A percentile compares a stretch with the other conserved stretches of the same genome.
These are phyloP conservation scores for Trametes maxima DNA, from an alignment of 768 basidiomycete genomes.

Conservation along the genomic window DNA sequence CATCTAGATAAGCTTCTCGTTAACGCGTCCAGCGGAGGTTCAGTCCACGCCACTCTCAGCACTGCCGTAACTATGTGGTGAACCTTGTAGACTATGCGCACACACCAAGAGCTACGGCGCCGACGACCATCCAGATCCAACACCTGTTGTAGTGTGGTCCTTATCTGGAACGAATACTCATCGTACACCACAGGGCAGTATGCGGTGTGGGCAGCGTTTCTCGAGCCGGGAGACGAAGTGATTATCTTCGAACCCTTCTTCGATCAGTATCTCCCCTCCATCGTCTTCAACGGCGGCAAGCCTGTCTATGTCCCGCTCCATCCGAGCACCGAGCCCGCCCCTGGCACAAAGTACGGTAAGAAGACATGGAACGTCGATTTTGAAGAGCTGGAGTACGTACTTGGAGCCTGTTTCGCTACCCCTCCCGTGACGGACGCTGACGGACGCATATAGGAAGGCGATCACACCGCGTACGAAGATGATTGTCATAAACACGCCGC, in stretches of 20 bases:
- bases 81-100: neutral
- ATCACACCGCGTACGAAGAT: conserved; percentile 90
- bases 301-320: conserved; percentile 95
- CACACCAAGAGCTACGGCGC: too few relatives aligned
- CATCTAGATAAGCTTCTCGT: too few relatives aligned
- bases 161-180: conserved; percentile 8
- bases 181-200: conserved; percentile 70
- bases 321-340: conserved; percentile 53
- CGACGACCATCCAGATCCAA: neutral
- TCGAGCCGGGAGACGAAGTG: conserved; percentile 92
- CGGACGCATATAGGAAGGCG: conserved; percentile 53
- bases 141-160: neutral
- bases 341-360: conserved; percentile 51
- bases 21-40: neutral
- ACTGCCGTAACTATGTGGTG: neutral
- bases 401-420: neutral
- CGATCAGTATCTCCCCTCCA: conserved; percentile 90
- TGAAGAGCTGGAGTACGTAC: conserved; percentile 74
- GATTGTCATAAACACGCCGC: conserved; percentile 93
- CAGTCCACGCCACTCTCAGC: neutral
- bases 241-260: conserved; percentile 99
- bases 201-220: conserved; percentile 86
- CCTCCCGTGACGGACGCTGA: neutral
- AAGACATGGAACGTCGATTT: conserved; percentile 88
- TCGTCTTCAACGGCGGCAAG: conserved; percentile 90